Evolutionary conservation across 106 monocot genomes (phyloP), one percentile per base, ranked within the genome.

Genomic region (Dioscorea dumetorum): DNA sequence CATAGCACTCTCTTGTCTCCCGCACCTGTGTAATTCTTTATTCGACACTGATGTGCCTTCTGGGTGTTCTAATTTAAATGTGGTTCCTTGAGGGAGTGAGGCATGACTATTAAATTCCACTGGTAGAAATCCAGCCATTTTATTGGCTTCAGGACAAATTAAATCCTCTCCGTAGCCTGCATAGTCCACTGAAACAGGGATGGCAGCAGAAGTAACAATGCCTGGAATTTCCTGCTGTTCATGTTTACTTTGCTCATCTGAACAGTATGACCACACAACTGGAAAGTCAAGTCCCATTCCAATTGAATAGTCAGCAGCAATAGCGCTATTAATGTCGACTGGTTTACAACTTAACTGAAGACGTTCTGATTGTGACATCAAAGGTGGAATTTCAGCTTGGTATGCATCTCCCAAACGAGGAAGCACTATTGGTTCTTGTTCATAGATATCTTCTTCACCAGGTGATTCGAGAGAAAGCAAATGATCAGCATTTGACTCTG

Each of bases 401-500:
- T 91, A 88, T 48, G 80, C 75, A 58, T 88, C 77, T 73, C 95
- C 95, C 61, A 91, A 51, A 23, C 88, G 88, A 69, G 95, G 85
- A 77, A 8, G 20, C 49, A 85, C 48, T 48, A 24, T 67, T 34
- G 48, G 69, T 67, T 79, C 63, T 11, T 95, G 79, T 58, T 74
- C 84, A 63, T 33, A 74, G n/a, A 81, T 72, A 62, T 72, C 82
- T 74, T 69, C 33, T 70, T 64, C 54, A 18, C 17, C 66, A 58
- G 67, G 72, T 48, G 72, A 80, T 63, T 62, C 81, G 19, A 57
- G 17, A 53, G 64, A 65, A 8, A 57, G 64, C 63, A 65, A 72
- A 63, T 85, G 73, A 33, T 81, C 78, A 67, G 48, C 11, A 69
- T 34, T 68, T 70, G 63, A 53, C 48, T 88, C 81, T 68, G 62